These are phyloP conservation scores for Ascocoryne sarcoides DNA, from an alignment of 2,329 filamentous ascomycete species.

Conservation along the genomic window DNA sequence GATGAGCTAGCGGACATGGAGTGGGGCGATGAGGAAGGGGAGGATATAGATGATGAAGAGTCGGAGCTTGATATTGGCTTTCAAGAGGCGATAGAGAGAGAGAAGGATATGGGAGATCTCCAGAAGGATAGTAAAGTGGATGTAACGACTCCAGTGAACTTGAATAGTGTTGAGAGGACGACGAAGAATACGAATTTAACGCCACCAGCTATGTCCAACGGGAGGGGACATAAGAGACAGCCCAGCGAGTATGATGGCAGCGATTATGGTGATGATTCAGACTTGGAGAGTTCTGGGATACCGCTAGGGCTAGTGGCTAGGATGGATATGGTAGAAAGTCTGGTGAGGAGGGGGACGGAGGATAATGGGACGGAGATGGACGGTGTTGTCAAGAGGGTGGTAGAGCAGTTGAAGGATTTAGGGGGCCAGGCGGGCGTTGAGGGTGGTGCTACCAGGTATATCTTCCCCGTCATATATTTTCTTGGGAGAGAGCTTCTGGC, in stretches of 20 bases:
- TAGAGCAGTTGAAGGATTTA: constrained; percentile 61
- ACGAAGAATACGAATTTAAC: constrained; percentile 18
- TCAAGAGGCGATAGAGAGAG: constrained; percentile 11
- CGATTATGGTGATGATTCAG: constrained; percentile 65
- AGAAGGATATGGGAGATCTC: constrained; percentile 26
- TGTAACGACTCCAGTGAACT: constrained; percentile 8
- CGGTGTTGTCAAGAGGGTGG: constrained; percentile 58
- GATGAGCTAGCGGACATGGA: constrained; percentile 73
- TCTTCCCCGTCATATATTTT: background rate
- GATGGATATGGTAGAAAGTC: constrained; percentile 64
- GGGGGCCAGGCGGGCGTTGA: constrained; percentile 65
- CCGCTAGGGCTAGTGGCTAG: constrained; percentile 56
- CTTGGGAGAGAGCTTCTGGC: background rate
- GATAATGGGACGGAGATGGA: constrained; percentile 56
- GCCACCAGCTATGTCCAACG: constrained; percentile 2
- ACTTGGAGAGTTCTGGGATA: constrained; percentile 61
- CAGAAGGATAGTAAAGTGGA: constrained; percentile 29
- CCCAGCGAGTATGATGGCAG: constrained; percentile 60
- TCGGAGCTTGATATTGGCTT: constrained; percentile 33
- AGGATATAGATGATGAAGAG: constrained; percentile 44
- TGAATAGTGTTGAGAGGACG: constrained; percentile 3
- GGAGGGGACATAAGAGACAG: constrained; percentile 38
- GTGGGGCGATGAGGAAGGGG: constrained; percentile 55
- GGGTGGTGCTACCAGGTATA: constrained; percentile 59
- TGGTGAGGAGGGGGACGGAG: constrained; percentile 58